Evolutionary conservation across 2,329 filamentous ascomycete species (phyloP), one percentile per base, ranked within the genome.

Genomic region (Alternaria longipes): DNA sequence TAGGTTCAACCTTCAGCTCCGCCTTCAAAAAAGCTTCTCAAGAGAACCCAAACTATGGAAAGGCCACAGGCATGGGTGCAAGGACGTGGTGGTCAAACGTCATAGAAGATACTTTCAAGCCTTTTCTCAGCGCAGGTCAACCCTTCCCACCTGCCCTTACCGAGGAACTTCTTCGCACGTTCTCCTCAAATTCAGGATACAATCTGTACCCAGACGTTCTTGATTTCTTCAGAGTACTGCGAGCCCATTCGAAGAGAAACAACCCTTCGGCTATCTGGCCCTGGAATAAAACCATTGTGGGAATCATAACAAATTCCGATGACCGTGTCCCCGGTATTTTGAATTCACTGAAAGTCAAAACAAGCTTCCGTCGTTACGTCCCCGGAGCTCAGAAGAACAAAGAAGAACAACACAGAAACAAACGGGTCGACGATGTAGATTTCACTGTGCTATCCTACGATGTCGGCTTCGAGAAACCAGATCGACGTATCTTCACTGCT

Each of bases 371-470:
- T 18, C 64, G 68, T 18, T 12, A 36, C 32, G 20, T 2, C 12
- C 8, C 6, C 14, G 14, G 16, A 8, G 16, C 6, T 28, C 24
- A n/a, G 16, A 7, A 11, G 50, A 70, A 3, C 70, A 66, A 1
- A 67, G 45, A 5, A 20, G 55, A 8, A 26, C 55, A 65, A 50
- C 41, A 67, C 51, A 79, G 75, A 64, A 70, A 66, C 59, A 69
- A 30, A 14, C 1, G 4, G 2, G 42, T 58, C 22, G 55, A 72
- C 16, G 82, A 84, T 58, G 77, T 90, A 44, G 83, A 86, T 68
- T 89, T 90, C 62, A 81, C 85, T 7, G 85, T 86, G 61, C 83
- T 89, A 72, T 90, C 87, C 18, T 90, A 90, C 64, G 87, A 90
- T 66, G 84, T 86, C 5, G 88, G 87, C 0, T 71, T 78, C 24